phyloP scores from a whole-genome alignment of 208 protist genomes.

The Naegleria lovaniensis region DNA sequence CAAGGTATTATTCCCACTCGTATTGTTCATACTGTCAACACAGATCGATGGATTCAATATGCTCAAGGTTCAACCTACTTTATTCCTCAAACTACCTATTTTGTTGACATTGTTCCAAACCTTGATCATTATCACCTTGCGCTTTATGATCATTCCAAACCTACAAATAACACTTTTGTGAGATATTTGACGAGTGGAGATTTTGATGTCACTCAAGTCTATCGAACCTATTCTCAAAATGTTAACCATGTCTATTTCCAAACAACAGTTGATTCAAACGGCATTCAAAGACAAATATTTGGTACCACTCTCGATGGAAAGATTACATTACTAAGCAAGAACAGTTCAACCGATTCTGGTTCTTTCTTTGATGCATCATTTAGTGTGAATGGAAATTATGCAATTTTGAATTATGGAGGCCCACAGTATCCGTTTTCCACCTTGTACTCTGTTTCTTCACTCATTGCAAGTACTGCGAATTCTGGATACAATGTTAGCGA shows the following conservation, averaged over 20 bases:
- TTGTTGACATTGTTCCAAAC: conserved; percentile 1
- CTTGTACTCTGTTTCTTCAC: neutral
- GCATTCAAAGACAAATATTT: neutral
- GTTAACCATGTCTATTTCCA: neutral
- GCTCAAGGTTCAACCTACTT: neutral
- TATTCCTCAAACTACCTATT: neutral
- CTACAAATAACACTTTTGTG: neutral
- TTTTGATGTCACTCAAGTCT: neutral
- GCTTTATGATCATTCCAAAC: neutral
- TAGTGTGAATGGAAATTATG: neutral
- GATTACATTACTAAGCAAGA: neutral
- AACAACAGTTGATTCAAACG: neutral
- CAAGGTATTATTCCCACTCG: neutral
- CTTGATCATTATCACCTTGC: neutral
- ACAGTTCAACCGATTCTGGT: neutral
- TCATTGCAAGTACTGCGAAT: neutral
- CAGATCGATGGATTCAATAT: conserved; percentile 17
- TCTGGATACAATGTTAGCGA: neutral
- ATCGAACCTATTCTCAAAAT: neutral
- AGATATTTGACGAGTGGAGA: conserved; percentile 18
- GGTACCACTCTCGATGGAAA: neutral
- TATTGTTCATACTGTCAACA: neutral
- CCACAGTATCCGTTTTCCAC: neutral
- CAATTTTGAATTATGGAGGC: neutral
- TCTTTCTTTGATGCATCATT: neutral